Conservation (phyloP, 768 basidiomycete species). For the Hygrocybe punicea region DNA sequence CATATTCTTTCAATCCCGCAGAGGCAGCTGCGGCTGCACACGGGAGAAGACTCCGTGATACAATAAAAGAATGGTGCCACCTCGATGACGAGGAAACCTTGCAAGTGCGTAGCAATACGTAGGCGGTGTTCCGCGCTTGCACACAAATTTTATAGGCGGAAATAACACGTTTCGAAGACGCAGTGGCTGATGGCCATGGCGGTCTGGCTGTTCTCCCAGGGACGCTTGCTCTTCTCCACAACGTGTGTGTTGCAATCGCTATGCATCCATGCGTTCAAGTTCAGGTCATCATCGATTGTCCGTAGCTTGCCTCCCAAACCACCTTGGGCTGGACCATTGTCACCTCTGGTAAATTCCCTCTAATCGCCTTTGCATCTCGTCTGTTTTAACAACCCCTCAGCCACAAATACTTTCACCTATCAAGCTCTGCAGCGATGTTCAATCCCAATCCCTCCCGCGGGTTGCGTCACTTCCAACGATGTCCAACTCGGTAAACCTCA, state of each 20-base stretch:
- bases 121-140: background rate
- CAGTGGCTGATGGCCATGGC: constrained; percentile 60
- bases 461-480: constrained; percentile 72
- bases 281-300: background rate
- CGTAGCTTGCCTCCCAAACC: constrained; percentile 32
- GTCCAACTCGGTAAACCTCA: constrained; percentile 77
- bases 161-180: constrained; percentile 72
- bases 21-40: constrained; percentile 60
- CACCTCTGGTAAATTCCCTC: constrained; percentile 57
- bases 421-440: constrained; percentile 62
- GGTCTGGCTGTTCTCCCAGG: constrained; percentile 68
- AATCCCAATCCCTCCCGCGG: constrained; percentile 54
- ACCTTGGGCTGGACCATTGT: constrained; percentile 72
- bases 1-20: constrained; percentile 53
- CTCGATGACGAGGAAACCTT: constrained; percentile 57
- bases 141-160: constrained; percentile 46
- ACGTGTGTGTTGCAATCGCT: constrained; percentile 41
- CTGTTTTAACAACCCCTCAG: constrained; percentile 34
- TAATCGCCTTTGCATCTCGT: background rate
- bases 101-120: constrained; percentile 29
- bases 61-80: constrained; percentile 64
- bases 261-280: background rate
- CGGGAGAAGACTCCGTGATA: constrained; percentile 74
- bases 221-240: constrained; percentile 50
- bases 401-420: constrained; percentile 69